phyloP scores from a whole-genome alignment of 768 basidiomycete species.

The Heimioporus sp. region DNA sequence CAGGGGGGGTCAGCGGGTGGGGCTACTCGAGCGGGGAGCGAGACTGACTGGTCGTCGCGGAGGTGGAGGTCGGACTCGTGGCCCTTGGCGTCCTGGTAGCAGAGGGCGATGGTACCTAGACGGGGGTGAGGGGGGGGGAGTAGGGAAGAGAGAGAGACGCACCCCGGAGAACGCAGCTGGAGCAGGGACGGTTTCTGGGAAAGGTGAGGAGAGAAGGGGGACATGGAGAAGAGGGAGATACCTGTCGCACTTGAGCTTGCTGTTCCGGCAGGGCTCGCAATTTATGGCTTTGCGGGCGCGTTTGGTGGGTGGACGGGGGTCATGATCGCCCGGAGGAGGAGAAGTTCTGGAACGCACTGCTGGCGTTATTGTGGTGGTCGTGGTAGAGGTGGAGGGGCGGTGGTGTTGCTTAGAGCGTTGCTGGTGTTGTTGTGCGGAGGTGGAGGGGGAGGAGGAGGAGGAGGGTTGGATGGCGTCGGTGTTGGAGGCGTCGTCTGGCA shows the following conservation, averaged over 20 bases:
- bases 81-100: conserved; percentile 74
- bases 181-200: conserved; percentile 80
- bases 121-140: conserved; percentile 15
- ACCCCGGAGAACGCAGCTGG: conserved; percentile 83
- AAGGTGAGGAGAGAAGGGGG: background rate
- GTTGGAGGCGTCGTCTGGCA: conserved; percentile 30
- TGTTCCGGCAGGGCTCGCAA: conserved; percentile 84
- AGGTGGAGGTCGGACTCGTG: conserved; percentile 53
- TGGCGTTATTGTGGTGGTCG: conserved; percentile 1
- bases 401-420: conserved; percentile 23
- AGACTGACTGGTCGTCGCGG: conserved; percentile 51
- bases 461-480: conserved; percentile 7
- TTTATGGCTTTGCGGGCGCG: conserved; percentile 86
- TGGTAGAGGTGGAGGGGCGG: conserved; percentile 20
- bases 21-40: conserved; percentile 16
- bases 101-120: conserved; percentile 73
- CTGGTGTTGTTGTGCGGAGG: background rate
- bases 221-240: conserved; percentile 19
- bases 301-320: conserved; percentile 71
- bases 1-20: conserved; percentile 37
- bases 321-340: conserved; percentile 51
- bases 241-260: conserved; percentile 90
- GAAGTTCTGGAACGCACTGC: conserved; percentile 48
- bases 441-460: conserved; percentile 12
- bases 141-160: conserved; percentile 20